Percentiles rank a stretch among this genome's conserved stretches.
These are phyloP conservation scores for Solanum tarijense DNA, from an alignment of 257 asterid species.

Conservation along the genomic window DNA sequence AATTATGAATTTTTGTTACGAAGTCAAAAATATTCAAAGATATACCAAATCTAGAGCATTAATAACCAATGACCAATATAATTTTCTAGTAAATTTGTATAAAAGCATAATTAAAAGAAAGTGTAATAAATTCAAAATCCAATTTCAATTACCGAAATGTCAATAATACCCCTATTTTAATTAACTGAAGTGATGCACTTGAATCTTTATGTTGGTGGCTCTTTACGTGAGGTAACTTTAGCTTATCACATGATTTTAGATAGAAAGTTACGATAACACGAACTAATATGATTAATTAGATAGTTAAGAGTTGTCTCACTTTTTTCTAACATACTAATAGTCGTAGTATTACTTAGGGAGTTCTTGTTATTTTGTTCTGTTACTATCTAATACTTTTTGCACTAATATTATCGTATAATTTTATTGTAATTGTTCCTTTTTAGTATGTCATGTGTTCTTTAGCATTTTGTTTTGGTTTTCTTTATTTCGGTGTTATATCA, in stretches of 20 bases:
- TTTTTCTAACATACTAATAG: not conserved
- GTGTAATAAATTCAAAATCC: not conserved
- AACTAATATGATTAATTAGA: not conserved
- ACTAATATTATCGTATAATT: not conserved
- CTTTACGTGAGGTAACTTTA: not conserved
- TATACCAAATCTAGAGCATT: not conserved
- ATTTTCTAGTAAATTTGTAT: not conserved
- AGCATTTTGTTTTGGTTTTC: not conserved
- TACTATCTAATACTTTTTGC: not conserved
- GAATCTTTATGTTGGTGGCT: too few relatives aligned
- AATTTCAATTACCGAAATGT: not conserved
- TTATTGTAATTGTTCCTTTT: not conserved
- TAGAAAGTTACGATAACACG: accelerated
- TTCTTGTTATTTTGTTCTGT: not conserved
- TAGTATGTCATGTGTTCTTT: not conserved
- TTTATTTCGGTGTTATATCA: not conserved
- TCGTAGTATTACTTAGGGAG: not conserved
- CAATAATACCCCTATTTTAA: not conserved
- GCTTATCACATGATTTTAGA: not conserved
- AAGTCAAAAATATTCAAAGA: not conserved
- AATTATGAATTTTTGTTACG: too few relatives aligned
- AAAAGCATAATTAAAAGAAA: not conserved
- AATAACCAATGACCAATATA: not conserved
- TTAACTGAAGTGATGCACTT: too few relatives aligned
- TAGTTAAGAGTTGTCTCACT: not conserved